phyloP scores from a whole-genome alignment of 768 basidiomycete genomes.

The Rhodotorula sphaerocarpa region DNA sequence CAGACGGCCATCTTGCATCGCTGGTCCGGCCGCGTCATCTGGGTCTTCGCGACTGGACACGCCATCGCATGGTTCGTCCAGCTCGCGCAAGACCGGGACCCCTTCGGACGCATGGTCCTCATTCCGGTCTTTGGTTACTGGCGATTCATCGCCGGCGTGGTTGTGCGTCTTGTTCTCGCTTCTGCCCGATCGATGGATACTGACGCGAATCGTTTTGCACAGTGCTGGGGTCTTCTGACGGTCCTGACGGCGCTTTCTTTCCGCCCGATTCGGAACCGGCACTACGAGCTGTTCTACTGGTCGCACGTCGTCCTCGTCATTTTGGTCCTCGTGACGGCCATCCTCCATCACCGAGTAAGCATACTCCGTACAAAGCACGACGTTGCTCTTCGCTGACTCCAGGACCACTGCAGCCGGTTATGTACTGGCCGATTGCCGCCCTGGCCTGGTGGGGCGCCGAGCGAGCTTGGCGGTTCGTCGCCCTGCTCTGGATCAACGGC shows the following conservation, averaged over 20 bases:
- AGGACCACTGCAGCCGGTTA: conserved; percentile 37
- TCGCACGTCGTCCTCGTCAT: conserved; percentile 59
- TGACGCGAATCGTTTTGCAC: neutral
- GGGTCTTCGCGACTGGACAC: conserved; percentile 57
- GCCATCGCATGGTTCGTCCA: conserved; percentile 64
- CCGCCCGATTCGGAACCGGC: conserved; percentile 50
- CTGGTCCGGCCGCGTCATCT: conserved; percentile 58
- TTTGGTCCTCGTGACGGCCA: conserved; percentile 55
- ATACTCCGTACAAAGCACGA: conserved; percentile 43
- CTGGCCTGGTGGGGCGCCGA: conserved; percentile 59
- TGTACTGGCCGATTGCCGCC: conserved; percentile 61
- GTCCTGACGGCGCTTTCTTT: conserved; percentile 53
- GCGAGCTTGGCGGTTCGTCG: conserved; percentile 52
- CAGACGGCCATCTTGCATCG: conserved; percentile 59
- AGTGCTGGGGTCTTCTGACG: conserved; percentile 57
- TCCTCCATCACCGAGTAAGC: conserved; percentile 53
- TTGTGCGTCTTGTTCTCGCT: conserved; percentile 37
- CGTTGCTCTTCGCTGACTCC: conserved; percentile 43
- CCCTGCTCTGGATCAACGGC: conserved; percentile 56
- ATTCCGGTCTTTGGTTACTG: conserved; percentile 54
- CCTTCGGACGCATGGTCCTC: conserved; percentile 42
- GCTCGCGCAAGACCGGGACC: conserved; percentile 50
- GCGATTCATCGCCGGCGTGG: conserved; percentile 59
- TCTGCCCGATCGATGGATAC: neutral
- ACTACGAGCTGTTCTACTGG: conserved; percentile 61